Percentiles rank a stretch among this genome's conserved stretches.
phyloP scores from a whole-genome alignment of 192 early-diverging fungal species.

The Oehlia diaphana region DNA sequence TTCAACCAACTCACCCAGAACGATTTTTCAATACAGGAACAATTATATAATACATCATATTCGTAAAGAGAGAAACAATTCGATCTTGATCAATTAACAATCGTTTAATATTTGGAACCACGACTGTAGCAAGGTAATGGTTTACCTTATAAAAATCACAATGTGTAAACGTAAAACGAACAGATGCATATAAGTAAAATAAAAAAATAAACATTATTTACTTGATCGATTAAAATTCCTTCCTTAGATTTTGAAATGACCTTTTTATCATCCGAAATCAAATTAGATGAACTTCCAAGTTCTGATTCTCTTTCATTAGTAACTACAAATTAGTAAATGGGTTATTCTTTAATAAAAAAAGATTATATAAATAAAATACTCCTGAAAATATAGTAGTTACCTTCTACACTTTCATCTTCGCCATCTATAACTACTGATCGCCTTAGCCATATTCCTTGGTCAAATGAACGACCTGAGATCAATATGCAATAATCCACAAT shows the following conservation, averaged over 20 bases:
- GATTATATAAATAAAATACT: background rate
- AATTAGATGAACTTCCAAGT: background rate
- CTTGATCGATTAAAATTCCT: slow-evolving; percentile 65
- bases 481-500: slow-evolving; percentile 75
- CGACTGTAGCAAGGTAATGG: slow-evolving; percentile 45
- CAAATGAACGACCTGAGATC: slow-evolving; percentile 74
- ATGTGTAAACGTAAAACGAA: background rate
- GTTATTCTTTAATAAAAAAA: background rate
- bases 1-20: slow-evolving; percentile 34
- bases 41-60: slow-evolving; percentile 83
- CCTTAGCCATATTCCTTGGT: slow-evolving; percentile 68
- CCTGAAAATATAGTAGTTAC: slow-evolving; percentile 28
- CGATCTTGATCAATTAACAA: slow-evolving; percentile 76
- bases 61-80: slow-evolving; percentile 59
- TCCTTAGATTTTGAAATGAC: slow-evolving; percentile 61
- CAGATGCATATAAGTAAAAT: slow-evolving; percentile 7
- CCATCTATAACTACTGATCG: slow-evolving; percentile 46
- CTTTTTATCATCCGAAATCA: slow-evolving; percentile 31
- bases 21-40: slow-evolving; percentile 66
- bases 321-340: background rate
- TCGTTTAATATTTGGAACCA: slow-evolving; percentile 70
- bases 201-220: slow-evolving; percentile 36
- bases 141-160: slow-evolving; percentile 35
- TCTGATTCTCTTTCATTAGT: slow-evolving; percentile 9
- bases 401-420: slow-evolving; percentile 30